Conservation (phyloP, 495 filamentous ascomycete genomes). For the Penicillium mononematosum region DNA sequence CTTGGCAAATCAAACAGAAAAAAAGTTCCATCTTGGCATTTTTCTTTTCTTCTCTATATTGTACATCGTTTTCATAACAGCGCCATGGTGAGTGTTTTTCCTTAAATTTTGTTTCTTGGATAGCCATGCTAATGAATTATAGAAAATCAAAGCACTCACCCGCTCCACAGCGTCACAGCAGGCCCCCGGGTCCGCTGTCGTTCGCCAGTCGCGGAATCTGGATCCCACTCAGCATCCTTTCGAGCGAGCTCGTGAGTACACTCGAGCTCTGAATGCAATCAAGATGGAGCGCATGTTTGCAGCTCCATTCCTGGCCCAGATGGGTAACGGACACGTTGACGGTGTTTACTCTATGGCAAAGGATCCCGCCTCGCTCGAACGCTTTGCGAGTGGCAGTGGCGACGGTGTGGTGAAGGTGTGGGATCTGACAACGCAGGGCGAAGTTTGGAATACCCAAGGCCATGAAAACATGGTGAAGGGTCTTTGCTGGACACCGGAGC, state of each 20-base stretch:
- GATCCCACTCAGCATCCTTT: constrained; percentile 94
- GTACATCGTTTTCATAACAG: constrained; percentile 9
- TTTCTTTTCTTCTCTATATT: constrained; percentile 15
- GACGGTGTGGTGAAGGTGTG: constrained; percentile 93
- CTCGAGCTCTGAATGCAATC: constrained; percentile 81
- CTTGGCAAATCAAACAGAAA: constrained; percentile 37
- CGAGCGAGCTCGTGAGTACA: constrained; percentile 90
- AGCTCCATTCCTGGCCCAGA: constrained; percentile 82
- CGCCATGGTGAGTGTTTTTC: constrained; percentile 27
- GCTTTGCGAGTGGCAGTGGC: constrained; percentile 75
- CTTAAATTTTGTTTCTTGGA: neutral
- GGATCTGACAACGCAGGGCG: constrained; percentile 76
- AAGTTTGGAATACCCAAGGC: constrained; percentile 77
- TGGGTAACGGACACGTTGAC: constrained; percentile 91
- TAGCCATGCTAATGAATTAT: constrained; percentile 12
- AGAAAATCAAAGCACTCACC: constrained; percentile 94
- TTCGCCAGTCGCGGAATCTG: constrained; percentile 78
- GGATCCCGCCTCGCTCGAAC: constrained; percentile 64
- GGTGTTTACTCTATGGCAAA: constrained; percentile 79
- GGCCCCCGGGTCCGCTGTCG: constrained; percentile 71
- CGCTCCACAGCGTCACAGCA: constrained; percentile 74
- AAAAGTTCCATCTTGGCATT: constrained; percentile 27
- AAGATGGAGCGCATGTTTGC: constrained; percentile 97
- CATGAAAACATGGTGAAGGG: constrained; percentile 91
- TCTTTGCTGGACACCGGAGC: constrained; percentile 79